phyloP scores from a whole-genome alignment of 768 basidiomycete genomes.

The Tephrocybe sp. region DNA sequence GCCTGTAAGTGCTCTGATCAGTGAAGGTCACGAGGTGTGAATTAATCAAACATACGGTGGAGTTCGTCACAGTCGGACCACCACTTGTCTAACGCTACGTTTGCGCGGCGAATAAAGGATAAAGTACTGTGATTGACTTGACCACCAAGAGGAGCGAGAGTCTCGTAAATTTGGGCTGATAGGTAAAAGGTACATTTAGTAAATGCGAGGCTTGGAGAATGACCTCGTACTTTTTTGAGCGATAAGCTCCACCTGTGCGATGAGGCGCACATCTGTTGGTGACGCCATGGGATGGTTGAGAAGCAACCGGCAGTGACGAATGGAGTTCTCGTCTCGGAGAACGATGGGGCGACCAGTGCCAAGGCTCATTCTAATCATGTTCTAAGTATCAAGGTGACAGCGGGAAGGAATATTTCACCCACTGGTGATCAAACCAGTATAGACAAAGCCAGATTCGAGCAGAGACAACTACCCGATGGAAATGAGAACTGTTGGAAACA shows the following conservation, averaged over 20 bases:
- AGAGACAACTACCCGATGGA: constrained; percentile 65
- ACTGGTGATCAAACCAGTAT: constrained; percentile 98
- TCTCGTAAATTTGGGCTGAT: constrained; percentile 92
- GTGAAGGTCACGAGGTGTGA: constrained; percentile 6
- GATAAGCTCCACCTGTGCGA: constrained; percentile 88
- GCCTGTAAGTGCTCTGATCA: constrained; percentile 36
- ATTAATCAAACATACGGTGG: constrained; percentile 54
- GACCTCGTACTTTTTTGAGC: constrained; percentile 77
- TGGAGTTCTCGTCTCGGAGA: constrained; percentile 84
- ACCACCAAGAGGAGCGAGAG: constrained; percentile 81
- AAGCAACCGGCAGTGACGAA: constrained; percentile 80
- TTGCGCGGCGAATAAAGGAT: constrained; percentile 85
- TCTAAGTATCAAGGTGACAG: constrained; percentile 7
- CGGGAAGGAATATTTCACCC: constrained; percentile 27
- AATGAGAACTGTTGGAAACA: constrained; percentile 3
- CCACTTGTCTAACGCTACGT: constrained; percentile 87
- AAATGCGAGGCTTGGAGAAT: not conserved
- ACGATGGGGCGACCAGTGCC: constrained; percentile 91
- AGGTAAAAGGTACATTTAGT: constrained; percentile 4
- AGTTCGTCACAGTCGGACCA: constrained; percentile 86
- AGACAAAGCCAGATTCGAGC: constrained; percentile 93
- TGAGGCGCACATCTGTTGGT: constrained; percentile 84
- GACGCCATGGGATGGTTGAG: constrained; percentile 86
- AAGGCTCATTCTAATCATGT: constrained; percentile 70
- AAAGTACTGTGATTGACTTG: constrained; percentile 84